Base-by-base conservation (phyloP, 2,329 filamentous ascomycete species). In the Peltaster fructicola region DNA sequence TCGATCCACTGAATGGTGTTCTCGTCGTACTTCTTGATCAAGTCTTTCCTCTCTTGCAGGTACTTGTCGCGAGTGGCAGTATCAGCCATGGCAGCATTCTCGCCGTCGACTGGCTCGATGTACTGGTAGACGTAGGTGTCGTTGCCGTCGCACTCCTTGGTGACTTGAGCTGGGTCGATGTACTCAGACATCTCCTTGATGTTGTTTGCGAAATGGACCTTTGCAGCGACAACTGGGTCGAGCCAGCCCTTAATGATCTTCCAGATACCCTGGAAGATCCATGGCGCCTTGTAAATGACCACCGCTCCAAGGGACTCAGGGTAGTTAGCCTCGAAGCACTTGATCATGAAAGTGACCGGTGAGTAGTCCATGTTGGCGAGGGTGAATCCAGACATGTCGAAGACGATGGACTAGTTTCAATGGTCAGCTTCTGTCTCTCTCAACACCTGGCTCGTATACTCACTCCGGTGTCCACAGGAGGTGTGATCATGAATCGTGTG, bases 261-360 rank as follows among this genome's bases (percentile, higher is more conserved):
- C 88, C 85, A 95, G 35, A 95, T 79, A n/a, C 79, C 75, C 59
- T 91, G 84, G 57, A 98, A 98, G 22, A 98, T 59, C 88, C 88
- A 98, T 3, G 88, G 88, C 1, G 88, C 73, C 51, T 92, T 92
- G 60, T 98, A 88, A 17, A 98, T 80, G 22, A 95, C 65, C 3
- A 95, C 80, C 2, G 76, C 66, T 14, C 85, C 88, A 1, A 98
- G 63, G 23, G 72, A 85, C 51, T 98, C 88, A 1, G 88, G 88
- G 41, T 95, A 98, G 50, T 98, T 95, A 31, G 88, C 88, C 56
- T 98, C 88, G 46, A 98, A 98, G 51, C 84, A 92, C 53, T 92
- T 91, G 52, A 98, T 93, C 76, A 98, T 93, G 56, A 95, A 98
- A 45, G 92, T 98, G 29, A 98, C 80, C 1, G 88, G 85, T 0